Base-by-base conservation (phyloP, 2,329 filamentous ascomycete species). In the Colletotrichum sp. region DNA sequence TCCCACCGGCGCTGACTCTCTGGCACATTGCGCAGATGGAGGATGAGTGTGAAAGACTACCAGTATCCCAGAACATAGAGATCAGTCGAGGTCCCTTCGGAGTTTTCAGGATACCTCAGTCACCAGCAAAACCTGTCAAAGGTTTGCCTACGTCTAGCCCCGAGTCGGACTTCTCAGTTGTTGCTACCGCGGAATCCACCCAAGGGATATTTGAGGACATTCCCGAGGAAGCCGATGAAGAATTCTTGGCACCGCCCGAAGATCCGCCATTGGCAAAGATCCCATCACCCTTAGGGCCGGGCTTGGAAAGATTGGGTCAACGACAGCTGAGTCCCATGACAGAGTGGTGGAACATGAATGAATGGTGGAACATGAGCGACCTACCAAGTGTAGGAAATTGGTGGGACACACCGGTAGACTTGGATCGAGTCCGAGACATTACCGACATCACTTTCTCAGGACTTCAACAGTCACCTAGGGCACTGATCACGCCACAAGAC, bases 1-100 rank as follows among this genome's bases (percentile, higher is more conserved):
- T 84, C 6, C 79, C 80, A 7, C 81, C 81, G 4, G 77, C 73
- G 12, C 67, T 69, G 34, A 80, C 79, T 21, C 55, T 76, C 14
- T 69, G 75, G 52, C 55, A 65, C 13, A 75, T 79, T 56, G 66
- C 70, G 9, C 66, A 77, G n/a, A 81, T 84, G 10, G 83, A 85
- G 21, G 82, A 81, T 6, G 78, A 81, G 58, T 80, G 80, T 67
- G 79, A 78, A 34, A 30, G 65, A 13, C 30, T 68, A 6, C 52
- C 65, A 13, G n/a, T 30, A n/a, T 30, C 61, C 2, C 63, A 68
- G n/a, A 56, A 36, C 24, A 24, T 62, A 21, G 59, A 77, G 18
- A 68, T 76, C 18, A 72, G 58, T 10, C 66, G 55, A 13, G 76
- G 76, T 24, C 71, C 76, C 9, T 77, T 77, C 21, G 74, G 76